Percentiles rank a stretch among this genome's conserved stretches.
phyloP scores from a whole-genome alignment of 2,329 filamentous ascomycete genomes.

The Pestalotiopsis sp. region DNA sequence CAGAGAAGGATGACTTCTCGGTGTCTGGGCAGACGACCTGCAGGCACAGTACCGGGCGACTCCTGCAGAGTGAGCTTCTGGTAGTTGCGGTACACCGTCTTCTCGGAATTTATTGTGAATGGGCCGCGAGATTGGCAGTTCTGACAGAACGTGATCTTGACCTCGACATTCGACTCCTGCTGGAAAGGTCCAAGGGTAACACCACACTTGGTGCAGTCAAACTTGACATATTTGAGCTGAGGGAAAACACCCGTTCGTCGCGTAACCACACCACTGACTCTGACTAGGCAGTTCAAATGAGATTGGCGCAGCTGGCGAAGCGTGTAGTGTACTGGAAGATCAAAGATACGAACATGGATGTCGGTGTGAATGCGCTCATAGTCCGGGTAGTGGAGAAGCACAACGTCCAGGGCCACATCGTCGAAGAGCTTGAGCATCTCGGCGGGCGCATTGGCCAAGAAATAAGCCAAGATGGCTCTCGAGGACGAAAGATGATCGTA shows the following conservation, averaged over 20 bases:
- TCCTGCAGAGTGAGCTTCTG: slow-evolving; percentile 97
- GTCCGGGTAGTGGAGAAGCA: slow-evolving; percentile 93
- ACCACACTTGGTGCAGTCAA: slow-evolving; percentile 93
- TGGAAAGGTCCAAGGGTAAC: slow-evolving; percentile 93
- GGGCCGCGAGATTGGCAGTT: slow-evolving; percentile 94
- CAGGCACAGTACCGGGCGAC: slow-evolving; percentile 94
- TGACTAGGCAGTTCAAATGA: slow-evolving; percentile 92
- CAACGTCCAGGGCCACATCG: slow-evolving; percentile 94
- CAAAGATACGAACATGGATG: slow-evolving; percentile 95
- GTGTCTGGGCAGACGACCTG: slow-evolving; percentile 89
- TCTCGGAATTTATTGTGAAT: slow-evolving; percentile 94
- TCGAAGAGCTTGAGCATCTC: slow-evolving; percentile 97
- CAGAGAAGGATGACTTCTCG: slow-evolving; percentile 94
- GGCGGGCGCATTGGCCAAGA: slow-evolving; percentile 92
- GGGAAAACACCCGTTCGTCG: slow-evolving; percentile 94
- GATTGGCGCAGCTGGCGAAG: slow-evolving; percentile 92
- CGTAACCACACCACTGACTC: slow-evolving; percentile 94
- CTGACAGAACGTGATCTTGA: slow-evolving; percentile 95
- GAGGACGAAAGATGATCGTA: slow-evolving; percentile 89
- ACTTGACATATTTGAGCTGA: slow-evolving; percentile 97
- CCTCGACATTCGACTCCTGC: slow-evolving; percentile 94
- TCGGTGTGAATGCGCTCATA: slow-evolving; percentile 98
- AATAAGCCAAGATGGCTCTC: slow-evolving; percentile 94
- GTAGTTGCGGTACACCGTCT: slow-evolving; percentile 98
- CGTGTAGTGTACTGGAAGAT: slow-evolving; percentile 92